phyloP scores from a whole-genome alignment of 768 basidiomycete species.

The Boletus rubescentipes region DNA sequence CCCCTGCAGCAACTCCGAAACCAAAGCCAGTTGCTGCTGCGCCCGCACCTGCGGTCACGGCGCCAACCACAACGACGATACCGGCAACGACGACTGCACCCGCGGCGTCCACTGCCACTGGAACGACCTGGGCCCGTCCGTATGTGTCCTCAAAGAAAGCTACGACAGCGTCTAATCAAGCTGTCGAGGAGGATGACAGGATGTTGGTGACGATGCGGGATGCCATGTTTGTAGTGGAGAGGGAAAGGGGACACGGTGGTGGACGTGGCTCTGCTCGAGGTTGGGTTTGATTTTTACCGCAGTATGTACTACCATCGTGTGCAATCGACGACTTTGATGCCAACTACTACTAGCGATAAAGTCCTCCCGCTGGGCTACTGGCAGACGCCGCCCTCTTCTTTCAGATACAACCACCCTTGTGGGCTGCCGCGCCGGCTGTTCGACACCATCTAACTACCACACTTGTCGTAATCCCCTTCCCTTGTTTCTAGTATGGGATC shows the following conservation, averaged over 20 bases:
- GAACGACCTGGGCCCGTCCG: slow-evolving; percentile 56
- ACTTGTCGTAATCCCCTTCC: no score
- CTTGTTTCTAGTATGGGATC: no score
- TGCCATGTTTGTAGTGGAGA: slow-evolving; percentile 83
- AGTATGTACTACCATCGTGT: background rate
- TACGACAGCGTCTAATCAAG: slow-evolving; percentile 30
- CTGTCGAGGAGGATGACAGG: slow-evolving; percentile 57
- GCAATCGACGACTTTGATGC: no score
- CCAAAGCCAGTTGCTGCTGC: slow-evolving; percentile 34
- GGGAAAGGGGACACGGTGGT: slow-evolving; percentile 80
- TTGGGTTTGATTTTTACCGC: slow-evolving; percentile 44
- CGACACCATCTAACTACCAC: no score
- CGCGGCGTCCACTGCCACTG: slow-evolving; percentile 26
- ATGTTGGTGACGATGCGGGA: slow-evolving; percentile 70
- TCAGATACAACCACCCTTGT: no score
- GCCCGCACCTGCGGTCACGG: slow-evolving; percentile 29
- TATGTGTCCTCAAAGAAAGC: slow-evolving; percentile 58
- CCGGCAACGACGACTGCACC: slow-evolving; percentile 35
- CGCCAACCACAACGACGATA: slow-evolving; percentile 25
- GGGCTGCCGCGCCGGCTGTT: no score
- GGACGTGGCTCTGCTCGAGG: slow-evolving; percentile 74
- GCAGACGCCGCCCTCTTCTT: no score
- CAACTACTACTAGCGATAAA: no score
- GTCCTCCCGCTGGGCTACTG: no score
- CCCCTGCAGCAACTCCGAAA: slow-evolving; percentile 42